Evolutionary conservation across 2,329 filamentous ascomycete genomes (phyloP).

Genomic region (Epichloe gansuensis): DNA sequence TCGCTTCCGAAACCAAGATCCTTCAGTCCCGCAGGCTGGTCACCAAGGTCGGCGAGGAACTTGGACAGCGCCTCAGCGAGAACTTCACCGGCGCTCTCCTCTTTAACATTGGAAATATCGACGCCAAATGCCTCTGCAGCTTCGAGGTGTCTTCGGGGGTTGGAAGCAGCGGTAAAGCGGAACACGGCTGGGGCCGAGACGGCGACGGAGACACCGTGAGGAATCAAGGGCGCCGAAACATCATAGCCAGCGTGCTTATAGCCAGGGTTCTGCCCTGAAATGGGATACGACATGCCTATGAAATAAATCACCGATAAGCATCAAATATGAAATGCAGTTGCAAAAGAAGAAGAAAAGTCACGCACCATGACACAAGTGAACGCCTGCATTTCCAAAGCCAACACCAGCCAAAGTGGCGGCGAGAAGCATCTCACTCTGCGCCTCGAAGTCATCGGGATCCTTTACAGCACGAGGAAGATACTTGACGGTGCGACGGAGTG

Average conservation of each 20-base stretch:
- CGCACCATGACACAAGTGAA: constrained; percentile 59
- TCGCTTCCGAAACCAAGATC: constrained; percentile 64
- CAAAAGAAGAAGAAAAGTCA: constrained; percentile 1
- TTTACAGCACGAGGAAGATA: constrained; percentile 80
- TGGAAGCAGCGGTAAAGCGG: constrained; percentile 80
- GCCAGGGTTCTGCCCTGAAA: constrained; percentile 82
- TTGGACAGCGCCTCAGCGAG: constrained; percentile 68
- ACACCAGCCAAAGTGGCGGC: constrained; percentile 90
- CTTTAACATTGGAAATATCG: constrained; percentile 76
- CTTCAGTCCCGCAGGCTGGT: constrained; percentile 79
- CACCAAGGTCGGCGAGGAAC: constrained; percentile 73
- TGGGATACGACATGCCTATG: constrained; percentile 87
- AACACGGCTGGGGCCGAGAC: constrained; percentile 91
- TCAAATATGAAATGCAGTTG: background rate
- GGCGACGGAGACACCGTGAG: constrained; percentile 89
- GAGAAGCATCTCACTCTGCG: constrained; percentile 89
- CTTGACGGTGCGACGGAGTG: constrained; percentile 71
- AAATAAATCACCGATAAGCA: background rate
- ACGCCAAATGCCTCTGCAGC: constrained; percentile 87
- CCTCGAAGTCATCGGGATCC: constrained; percentile 83
- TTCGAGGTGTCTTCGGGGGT: constrained; percentile 79
- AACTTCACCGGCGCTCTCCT: constrained; percentile 79
- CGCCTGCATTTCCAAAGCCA: constrained; percentile 93
- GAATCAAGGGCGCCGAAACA: constrained; percentile 67
- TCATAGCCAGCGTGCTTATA: constrained; percentile 85